A percentile compares a stretch with the other conserved stretches of the same genome.
These are phyloP conservation scores for Marasmius sp. DNA, from an alignment of 1,284 basidiomycete species.

Conservation along the genomic window DNA sequence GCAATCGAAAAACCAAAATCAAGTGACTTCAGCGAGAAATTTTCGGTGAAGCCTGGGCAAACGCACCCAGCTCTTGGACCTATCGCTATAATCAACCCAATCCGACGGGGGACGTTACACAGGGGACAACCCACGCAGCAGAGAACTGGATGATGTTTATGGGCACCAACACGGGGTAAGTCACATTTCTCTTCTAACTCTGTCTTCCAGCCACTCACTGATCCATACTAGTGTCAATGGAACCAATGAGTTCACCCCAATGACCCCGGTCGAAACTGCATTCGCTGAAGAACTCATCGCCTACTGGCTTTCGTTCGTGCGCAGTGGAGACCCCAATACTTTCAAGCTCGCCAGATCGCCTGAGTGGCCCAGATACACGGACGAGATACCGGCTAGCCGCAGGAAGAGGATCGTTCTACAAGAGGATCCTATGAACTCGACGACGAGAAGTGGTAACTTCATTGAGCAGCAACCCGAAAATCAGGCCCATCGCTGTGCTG, in stretches of 20 bases:
- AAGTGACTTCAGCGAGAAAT: constrained; percentile 38
- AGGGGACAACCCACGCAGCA: constrained; percentile 38
- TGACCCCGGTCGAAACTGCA: constrained; percentile 39
- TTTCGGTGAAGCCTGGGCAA: constrained; percentile 39
- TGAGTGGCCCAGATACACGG: constrained; percentile 37
- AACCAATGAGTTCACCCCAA: constrained; percentile 35
- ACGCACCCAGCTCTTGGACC: constrained; percentile 13
- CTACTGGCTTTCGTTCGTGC: constrained; percentile 58
- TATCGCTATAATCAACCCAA: constrained; percentile 46
- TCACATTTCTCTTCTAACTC: background rate
- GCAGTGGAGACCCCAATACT: constrained; percentile 49
- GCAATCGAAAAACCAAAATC: background rate
- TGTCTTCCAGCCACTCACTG: background rate
- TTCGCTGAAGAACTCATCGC: constrained; percentile 57
- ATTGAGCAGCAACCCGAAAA: constrained; percentile 37
- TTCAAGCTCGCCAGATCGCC: constrained; percentile 49
- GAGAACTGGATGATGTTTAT: constrained; percentile 68
- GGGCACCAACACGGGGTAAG: constrained; percentile 57
- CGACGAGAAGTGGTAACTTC: constrained; percentile 39
- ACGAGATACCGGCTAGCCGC: constrained; percentile 2
- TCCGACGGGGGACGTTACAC: constrained; percentile 27
- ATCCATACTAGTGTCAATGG: constrained; percentile 41
- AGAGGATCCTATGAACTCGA: constrained; percentile 32
- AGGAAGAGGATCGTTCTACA: constrained; percentile 46
- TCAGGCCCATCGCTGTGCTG: constrained; percentile 39